phyloP scores from a whole-genome alignment of 2,329 filamentous ascomycete genomes.

The Verticillium alfalfae region DNA sequence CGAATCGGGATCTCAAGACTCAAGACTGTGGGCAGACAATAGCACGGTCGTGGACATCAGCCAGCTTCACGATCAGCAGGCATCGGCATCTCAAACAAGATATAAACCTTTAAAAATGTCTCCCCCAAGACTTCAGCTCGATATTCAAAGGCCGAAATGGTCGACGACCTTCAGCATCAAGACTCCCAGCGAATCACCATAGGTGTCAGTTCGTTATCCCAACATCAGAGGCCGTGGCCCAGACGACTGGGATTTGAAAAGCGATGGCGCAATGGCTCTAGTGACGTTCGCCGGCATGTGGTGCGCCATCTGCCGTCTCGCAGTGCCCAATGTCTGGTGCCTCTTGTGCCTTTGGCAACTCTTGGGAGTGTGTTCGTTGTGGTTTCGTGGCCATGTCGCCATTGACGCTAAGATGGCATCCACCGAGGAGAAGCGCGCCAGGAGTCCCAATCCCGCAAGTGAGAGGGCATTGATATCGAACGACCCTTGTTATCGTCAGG shows the following conservation, averaged over 20 bases:
- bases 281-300: background rate
- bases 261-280: background rate
- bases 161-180: background rate
- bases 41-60: background rate
- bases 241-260: background rate
- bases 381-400: background rate
- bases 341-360: background rate
- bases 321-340: no score
- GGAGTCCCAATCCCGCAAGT: background rate
- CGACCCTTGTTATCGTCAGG: background rate
- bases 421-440: background rate
- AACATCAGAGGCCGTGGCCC: background rate
- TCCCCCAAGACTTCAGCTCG: background rate
- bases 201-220: background rate
- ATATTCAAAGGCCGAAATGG: background rate
- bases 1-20: background rate
- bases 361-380: background rate
- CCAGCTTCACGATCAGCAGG: background rate
- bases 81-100: background rate
- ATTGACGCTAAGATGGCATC: slow-evolving; percentile 1
- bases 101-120: background rate
- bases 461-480: background rate
- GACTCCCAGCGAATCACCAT: background rate
- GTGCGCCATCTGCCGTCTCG: background rate
- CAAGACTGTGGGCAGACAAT: background rate